These are phyloP conservation scores for Talaromyces liani DNA, from an alignment of 495 filamentous ascomycete species.

Conservation along the genomic window DNA sequence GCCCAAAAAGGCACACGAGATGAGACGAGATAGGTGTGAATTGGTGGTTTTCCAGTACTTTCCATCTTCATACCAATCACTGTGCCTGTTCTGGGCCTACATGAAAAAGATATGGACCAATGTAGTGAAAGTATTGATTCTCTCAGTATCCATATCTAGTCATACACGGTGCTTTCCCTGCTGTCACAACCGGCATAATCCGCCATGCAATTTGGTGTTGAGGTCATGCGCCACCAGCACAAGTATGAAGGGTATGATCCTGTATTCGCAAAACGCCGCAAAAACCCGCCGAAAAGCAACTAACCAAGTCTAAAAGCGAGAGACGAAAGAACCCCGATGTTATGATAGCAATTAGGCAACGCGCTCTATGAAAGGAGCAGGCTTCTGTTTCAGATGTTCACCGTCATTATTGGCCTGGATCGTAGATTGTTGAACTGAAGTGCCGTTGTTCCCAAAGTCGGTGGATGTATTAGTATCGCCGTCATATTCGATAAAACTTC, in stretches of 20 bases:
- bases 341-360: not conserved
- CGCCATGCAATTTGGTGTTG: not conserved
- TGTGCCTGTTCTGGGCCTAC: not conserved
- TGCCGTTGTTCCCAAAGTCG: not conserved
- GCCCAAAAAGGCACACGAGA: not conserved
- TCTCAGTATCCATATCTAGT: not conserved
- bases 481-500: slow-evolving; percentile 28
- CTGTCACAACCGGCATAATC: not conserved
- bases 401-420: slow-evolving; percentile 33
- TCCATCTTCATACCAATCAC: not conserved
- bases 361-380: slow-evolving; percentile 9
- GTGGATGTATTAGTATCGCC: slow-evolving; percentile 14
- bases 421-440: slow-evolving; percentile 12
- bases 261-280: not conserved
- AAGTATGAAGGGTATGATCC: not conserved
- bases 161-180: not conserved
- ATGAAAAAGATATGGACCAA: not conserved
- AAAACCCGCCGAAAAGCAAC: not conserved
- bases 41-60: not conserved
- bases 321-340: not conserved
- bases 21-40: not conserved
- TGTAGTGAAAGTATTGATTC: not conserved
- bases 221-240: not conserved
- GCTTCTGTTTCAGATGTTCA: slow-evolving; percentile 21
- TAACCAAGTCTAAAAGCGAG: not conserved